Evolutionary conservation across 2,329 filamentous ascomycete species (phyloP).

Genomic region (Neopestalotiopsis sp.): DNA sequence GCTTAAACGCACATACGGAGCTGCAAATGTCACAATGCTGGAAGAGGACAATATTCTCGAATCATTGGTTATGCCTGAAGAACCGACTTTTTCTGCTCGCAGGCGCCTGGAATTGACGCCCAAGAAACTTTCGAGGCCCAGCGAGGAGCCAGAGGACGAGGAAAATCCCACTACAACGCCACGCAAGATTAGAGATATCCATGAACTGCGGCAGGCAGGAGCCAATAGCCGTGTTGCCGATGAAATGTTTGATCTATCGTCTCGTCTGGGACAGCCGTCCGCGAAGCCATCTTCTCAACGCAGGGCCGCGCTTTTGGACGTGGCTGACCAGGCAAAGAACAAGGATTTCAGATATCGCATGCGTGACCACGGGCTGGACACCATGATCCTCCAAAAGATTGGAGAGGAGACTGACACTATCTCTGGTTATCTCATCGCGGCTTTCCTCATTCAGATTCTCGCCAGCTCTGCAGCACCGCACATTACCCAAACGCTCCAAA

Average conservation of each 20-base stretch:
- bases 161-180: constrained; percentile 49
- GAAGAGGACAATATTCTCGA: constrained; percentile 39
- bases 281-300: constrained; percentile 55
- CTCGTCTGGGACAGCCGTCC: constrained; percentile 61
- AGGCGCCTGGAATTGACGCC: constrained; percentile 37
- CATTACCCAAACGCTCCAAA: constrained; percentile 61
- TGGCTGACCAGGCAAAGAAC: constrained; percentile 64
- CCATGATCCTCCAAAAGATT: constrained; percentile 68
- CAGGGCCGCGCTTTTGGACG: constrained; percentile 63
- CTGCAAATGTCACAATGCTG: constrained; percentile 36
- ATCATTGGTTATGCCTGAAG: constrained; percentile 32
- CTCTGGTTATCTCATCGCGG: constrained; percentile 67
- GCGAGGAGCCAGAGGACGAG: constrained; percentile 42
- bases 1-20: constrained; percentile 39
- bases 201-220: constrained; percentile 69
- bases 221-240: constrained; percentile 71
- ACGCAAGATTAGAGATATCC: constrained; percentile 65
- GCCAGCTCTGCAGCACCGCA: constrained; percentile 65
- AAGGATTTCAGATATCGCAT: constrained; percentile 73
- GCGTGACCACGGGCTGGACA: constrained; percentile 74
- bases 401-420: constrained; percentile 65
- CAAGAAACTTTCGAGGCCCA: constrained; percentile 28
- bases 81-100: constrained; percentile 25
- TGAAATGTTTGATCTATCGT: constrained; percentile 68
- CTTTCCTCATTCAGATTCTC: constrained; percentile 68